phyloP scores from a whole-genome alignment of 768 basidiomycete species.

The Rhodotorula kratochvilovae region DNA sequence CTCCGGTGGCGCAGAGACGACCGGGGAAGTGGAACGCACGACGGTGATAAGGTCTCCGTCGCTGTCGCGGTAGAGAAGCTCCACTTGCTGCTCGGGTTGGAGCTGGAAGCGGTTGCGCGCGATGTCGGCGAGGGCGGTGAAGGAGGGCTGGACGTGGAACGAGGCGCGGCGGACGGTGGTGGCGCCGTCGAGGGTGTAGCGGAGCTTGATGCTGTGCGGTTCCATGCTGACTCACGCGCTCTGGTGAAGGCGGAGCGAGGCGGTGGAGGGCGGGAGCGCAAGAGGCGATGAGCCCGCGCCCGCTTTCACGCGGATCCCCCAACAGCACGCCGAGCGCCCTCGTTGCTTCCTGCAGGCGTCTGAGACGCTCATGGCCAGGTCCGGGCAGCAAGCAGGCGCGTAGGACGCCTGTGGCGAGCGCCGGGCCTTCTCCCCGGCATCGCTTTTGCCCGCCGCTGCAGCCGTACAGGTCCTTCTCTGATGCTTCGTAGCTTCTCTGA shows the following conservation, averaged over 20 bases:
- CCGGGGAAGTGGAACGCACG: background rate
- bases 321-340: too few species aligned
- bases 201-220: background rate
- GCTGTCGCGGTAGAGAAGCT: background rate
- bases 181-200: background rate
- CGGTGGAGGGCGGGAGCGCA: background rate
- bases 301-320: background rate
- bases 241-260: background rate
- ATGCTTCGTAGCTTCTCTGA: too few species aligned
- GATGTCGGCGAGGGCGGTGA: background rate
- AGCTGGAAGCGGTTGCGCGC: background rate
- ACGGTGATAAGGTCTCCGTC: slow-evolving; percentile 1
- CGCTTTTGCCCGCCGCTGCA: too few species aligned
- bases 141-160: background rate
- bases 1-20: background rate
- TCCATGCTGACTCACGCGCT: background rate
- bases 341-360: too few species aligned
- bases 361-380: too few species aligned
- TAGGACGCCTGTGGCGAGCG: too few species aligned
- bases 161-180: background rate
- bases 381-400: too few species aligned
- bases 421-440: too few species aligned
- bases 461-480: too few species aligned
- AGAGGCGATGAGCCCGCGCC: background rate
- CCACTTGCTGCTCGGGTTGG: background rate